Conservation (phyloP, 2,329 filamentous ascomycete genomes). For the Ceratocystiopsis minuta region DNA sequence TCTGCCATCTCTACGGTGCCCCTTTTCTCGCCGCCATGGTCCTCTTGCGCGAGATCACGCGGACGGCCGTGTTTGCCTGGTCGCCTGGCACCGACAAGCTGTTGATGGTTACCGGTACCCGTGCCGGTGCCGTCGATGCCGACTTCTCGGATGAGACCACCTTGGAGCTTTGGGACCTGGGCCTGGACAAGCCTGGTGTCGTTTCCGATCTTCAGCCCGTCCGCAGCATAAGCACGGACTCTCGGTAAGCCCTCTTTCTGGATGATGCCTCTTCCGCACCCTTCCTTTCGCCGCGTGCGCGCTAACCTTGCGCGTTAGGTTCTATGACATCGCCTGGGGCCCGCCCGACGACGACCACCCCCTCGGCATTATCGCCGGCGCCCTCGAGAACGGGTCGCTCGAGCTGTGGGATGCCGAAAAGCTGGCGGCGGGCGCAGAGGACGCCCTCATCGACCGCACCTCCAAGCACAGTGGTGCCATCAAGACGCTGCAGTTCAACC, state of each 20-base stretch:
- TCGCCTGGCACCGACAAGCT: constrained; percentile 64
- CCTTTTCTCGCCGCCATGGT: constrained; percentile 46
- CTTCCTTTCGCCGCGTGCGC: constrained; percentile 11
- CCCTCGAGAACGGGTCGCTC: constrained; percentile 82
- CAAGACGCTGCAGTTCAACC: constrained; percentile 94
- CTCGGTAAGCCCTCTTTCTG: constrained; percentile 41
- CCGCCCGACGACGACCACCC: constrained; percentile 61
- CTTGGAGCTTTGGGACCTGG: constrained; percentile 89
- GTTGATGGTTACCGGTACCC: constrained; percentile 79
- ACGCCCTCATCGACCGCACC: constrained; percentile 71
- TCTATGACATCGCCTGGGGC: constrained; percentile 94
- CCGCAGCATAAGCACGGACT: constrained; percentile 70
- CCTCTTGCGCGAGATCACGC: constrained; percentile 84
- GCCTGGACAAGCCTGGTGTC: constrained; percentile 57
- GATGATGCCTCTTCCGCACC: not conserved
- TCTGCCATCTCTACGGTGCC: not conserved
- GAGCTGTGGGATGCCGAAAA: constrained; percentile 82
- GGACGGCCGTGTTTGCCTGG: constrained; percentile 96
- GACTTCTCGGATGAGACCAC: constrained; percentile 97
- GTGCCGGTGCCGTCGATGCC: constrained; percentile 85
- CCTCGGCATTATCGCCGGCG: constrained; percentile 82
- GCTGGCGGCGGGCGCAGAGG: constrained; percentile 37
- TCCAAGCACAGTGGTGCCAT: constrained; percentile 83
- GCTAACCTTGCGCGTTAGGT: constrained; percentile 36
- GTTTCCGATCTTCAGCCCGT: constrained; percentile 72